These are phyloP conservation scores for Pythium biforme DNA, from an alignment of 352 stramenopile genomes.

Conservation along the genomic window DNA sequence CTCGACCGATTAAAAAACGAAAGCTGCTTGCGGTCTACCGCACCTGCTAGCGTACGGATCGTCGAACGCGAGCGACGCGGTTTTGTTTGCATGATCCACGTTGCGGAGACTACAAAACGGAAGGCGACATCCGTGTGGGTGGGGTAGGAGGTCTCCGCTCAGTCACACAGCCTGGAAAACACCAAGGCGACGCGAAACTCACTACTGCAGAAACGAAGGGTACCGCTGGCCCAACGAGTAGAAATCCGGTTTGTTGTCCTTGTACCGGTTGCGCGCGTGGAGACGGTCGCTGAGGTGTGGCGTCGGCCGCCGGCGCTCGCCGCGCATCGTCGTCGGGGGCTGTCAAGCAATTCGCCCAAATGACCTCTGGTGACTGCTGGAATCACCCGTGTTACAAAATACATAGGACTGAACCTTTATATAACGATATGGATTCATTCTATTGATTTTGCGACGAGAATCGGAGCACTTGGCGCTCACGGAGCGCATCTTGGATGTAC, in stretches of 20 bases:
- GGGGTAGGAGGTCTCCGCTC: no score
- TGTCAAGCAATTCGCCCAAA: background rate
- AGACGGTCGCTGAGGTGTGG: slow-evolving; percentile 57
- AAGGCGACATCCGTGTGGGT: background rate
- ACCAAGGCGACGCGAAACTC: slow-evolving; percentile 21
- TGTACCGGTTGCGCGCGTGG: slow-evolving; percentile 80
- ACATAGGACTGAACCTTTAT: background rate
- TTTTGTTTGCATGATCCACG: slow-evolving; percentile 55
- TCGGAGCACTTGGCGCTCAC: slow-evolving; percentile 14
- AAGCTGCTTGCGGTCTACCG: background rate
- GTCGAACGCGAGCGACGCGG: slow-evolving; percentile 64
- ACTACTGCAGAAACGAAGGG: slow-evolving; percentile 65
- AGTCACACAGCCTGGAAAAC: background rate
- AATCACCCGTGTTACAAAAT: background rate
- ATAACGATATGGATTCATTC: slow-evolving; percentile 14
- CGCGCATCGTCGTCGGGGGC: slow-evolving; percentile 21
- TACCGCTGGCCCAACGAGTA: slow-evolving; percentile 67
- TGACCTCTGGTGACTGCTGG: background rate
- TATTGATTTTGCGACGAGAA: slow-evolving; percentile 12
- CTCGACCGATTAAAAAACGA: background rate
- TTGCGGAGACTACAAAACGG: slow-evolving; percentile 45
- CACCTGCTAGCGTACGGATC: slow-evolving; percentile 76
- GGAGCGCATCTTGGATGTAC: slow-evolving; percentile 34
- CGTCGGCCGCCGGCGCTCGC: slow-evolving; percentile 51
- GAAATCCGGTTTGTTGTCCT: slow-evolving; percentile 64